phyloP scores from a whole-genome alignment of 306 rosid genomes.

The Quercus cerris region DNA sequence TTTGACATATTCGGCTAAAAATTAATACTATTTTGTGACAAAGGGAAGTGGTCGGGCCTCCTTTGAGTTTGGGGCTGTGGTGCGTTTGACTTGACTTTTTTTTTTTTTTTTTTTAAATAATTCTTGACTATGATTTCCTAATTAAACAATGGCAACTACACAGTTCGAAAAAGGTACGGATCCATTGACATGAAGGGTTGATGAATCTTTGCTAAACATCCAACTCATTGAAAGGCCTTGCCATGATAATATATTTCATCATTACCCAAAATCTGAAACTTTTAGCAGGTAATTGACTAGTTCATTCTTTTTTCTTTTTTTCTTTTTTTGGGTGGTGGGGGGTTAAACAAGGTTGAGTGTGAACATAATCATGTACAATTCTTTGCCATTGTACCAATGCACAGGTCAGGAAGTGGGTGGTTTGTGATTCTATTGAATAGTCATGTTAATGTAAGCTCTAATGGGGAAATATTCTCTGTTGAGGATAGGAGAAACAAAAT shows the following conservation, averaged over 20 bases:
- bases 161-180: background rate
- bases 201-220: conserved; percentile 13
- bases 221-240: conserved; percentile 42
- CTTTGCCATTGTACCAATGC: conserved; percentile 79
- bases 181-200: background rate
- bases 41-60: no score
- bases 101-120: no score
- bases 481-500: conserved; percentile 60
- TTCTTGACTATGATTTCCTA: no score
- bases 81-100: no score
- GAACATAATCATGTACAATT: conserved; percentile 66
- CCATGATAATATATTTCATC: conserved; percentile 14
- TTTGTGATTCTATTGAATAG: conserved; percentile 87
- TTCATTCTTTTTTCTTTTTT: background rate
- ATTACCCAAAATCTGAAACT: conserved; percentile 77
- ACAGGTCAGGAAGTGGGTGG: conserved; percentile 95
- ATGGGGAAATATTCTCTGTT: conserved; percentile 84
- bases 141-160: background rate
- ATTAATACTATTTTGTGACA: no score
- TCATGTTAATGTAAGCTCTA: conserved; percentile 78
- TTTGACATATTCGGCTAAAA: no score
- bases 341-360: conserved; percentile 68
- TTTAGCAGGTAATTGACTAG: conserved; percentile 63
- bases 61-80: no score
- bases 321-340: background rate